phyloP scores from a whole-genome alignment of 768 basidiomycete species.

The Pulveroboletus sp. region DNA sequence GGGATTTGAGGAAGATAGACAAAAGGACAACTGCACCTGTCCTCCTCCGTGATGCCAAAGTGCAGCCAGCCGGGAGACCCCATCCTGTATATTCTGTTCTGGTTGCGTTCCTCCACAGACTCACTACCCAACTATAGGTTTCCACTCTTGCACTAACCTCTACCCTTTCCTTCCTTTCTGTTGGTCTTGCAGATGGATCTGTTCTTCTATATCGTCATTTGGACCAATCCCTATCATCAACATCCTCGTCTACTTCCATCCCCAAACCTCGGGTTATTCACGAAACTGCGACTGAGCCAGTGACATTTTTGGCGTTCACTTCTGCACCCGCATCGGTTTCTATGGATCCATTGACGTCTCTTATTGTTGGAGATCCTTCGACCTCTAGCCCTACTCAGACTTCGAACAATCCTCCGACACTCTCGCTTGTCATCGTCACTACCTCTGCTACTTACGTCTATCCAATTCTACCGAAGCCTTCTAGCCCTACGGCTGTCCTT shows the following conservation, averaged over 20 bases:
- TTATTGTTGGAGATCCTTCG: constrained; percentile 17
- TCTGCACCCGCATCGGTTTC: constrained; percentile 28
- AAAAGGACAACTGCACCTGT: constrained; percentile 58
- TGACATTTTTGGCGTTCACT: constrained; percentile 88
- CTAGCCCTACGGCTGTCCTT: constrained; percentile 57
- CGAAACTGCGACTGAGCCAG: constrained; percentile 80
- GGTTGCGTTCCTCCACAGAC: background rate
- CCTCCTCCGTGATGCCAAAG: constrained; percentile 69
- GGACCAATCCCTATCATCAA: constrained; percentile 78
- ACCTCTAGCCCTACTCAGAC: background rate
- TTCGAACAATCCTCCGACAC: constrained; percentile 31
- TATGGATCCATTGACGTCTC: constrained; percentile 18
- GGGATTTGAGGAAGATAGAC: constrained; percentile 75
- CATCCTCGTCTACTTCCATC: constrained; percentile 62
- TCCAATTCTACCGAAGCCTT: constrained; percentile 66
- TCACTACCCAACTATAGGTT: constrained; percentile 40
- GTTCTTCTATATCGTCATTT: constrained; percentile 89
- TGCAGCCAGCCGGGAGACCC: constrained; percentile 70
- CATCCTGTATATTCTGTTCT: constrained; percentile 54
- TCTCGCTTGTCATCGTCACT: constrained; percentile 83
- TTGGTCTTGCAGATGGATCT: constrained; percentile 93
- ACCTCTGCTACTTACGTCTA: constrained; percentile 76
- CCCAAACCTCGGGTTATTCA: constrained; percentile 84
- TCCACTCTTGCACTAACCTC: constrained; percentile 76
- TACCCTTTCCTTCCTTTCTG: constrained; percentile 76